Percentiles rank a stretch among this genome's conserved stretches.
phyloP scores from a whole-genome alignment of 2,329 filamentous ascomycete species.

The Aspergillus sp. region DNA sequence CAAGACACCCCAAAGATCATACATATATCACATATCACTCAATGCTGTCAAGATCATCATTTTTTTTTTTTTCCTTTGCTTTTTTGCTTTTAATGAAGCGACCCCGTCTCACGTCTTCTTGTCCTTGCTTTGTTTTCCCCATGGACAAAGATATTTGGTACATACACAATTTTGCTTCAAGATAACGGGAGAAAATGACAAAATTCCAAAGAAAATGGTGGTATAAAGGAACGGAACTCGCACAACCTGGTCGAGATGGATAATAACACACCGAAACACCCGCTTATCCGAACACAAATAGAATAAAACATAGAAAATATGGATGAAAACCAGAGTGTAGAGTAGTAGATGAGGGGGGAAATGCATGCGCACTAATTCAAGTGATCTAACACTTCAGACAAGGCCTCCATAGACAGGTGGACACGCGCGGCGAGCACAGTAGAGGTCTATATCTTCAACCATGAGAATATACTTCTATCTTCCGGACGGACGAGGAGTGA shows the following conservation, averaged over 20 bases:
- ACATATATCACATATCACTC: background rate
- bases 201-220: background rate
- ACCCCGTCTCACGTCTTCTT: background rate
- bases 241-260: conserved; percentile 14
- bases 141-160: conserved; percentile 4
- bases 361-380: background rate
- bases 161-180: conserved; percentile 13
- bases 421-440: background rate
- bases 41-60: background rate
- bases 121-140: background rate
- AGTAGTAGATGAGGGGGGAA: background rate
- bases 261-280: conserved; percentile 18
- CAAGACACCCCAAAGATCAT: background rate
- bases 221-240: conserved; percentile 7
- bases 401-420: background rate
- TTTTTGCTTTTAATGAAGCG: background rate
- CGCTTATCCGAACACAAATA: conserved; percentile 14
- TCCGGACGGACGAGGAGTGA: conserved; percentile 25
- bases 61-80: background rate
- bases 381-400: background rate
- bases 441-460: conserved; percentile 4
- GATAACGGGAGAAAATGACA: conserved; percentile 4
- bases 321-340: background rate
- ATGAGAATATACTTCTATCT: conserved; percentile 16
- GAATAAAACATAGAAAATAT: conserved; percentile 1